phyloP scores from a whole-genome alignment of 805 yeast species.

The Yarrowia divulgata region DNA sequence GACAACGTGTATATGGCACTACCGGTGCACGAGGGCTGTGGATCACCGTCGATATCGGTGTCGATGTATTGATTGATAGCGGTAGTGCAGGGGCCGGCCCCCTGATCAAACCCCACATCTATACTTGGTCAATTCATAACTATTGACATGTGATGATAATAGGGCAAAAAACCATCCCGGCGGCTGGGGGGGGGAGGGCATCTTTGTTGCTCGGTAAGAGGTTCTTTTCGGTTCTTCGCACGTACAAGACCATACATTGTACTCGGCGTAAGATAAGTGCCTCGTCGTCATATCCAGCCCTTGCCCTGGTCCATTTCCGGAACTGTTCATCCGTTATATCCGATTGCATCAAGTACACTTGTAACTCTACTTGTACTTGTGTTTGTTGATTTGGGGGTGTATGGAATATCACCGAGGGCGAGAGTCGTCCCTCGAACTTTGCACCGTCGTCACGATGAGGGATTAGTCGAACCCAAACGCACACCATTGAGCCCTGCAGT shows the following conservation, averaged over 20 bases:
- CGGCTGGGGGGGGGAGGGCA: not conserved
- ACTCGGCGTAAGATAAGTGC: conserved; percentile 4
- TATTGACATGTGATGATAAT: conserved; percentile 3
- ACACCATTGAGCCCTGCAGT: not conserved
- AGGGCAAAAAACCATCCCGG: not conserved
- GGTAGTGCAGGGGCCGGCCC: not conserved
- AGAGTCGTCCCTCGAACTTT: not conserved
- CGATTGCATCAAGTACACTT: not conserved
- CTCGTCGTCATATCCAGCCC: conserved; percentile 1
- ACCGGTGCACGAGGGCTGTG: conserved; percentile 1
- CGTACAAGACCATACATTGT: too few relatives aligned
- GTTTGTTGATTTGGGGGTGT: conserved; percentile 2
- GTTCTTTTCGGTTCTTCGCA: not conserved
- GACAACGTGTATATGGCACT: not conserved
- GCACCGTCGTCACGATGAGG: not conserved
- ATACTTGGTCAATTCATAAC: not conserved
- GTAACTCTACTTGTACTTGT: not conserved
- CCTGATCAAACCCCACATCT: not conserved
- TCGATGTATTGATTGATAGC: not conserved
- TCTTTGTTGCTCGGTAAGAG: conserved; percentile 15
- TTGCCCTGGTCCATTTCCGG: conserved; percentile 1
- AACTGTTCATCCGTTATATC: conserved; percentile 2
- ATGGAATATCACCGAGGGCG: not conserved
- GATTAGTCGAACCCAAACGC: conserved; percentile 9
- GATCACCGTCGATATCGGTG: conserved; percentile 4